These are phyloP conservation scores for Nemania serpens DNA, from an alignment of 2,329 filamentous ascomycete species.

Conservation along the genomic window DNA sequence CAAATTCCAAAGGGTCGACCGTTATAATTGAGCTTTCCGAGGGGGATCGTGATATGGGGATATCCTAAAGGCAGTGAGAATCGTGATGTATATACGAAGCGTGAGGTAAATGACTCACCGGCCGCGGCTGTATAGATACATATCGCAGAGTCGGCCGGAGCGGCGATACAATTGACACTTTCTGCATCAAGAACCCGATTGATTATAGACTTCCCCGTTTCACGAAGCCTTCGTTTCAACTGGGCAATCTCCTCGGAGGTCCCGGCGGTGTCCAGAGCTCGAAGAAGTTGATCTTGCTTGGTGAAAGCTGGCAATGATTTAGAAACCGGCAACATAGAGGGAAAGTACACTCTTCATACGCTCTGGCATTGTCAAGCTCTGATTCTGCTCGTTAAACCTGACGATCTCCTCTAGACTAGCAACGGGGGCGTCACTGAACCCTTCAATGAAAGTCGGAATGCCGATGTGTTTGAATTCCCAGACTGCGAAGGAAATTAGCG, in stretches of 20 bases:
- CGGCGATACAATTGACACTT: neutral
- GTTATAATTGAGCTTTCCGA: conserved; percentile 3
- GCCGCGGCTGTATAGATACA: neutral
- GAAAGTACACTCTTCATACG: neutral
- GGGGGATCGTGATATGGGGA: conserved; percentile 1
- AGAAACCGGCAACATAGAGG: neutral
- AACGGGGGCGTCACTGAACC: neutral
- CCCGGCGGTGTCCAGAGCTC: neutral
- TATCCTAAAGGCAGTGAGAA: conserved; percentile 1
- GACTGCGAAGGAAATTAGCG: neutral
- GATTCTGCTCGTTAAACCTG: neutral
- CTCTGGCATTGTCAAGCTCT: neutral
- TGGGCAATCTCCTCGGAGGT: neutral
- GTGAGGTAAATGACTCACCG: neutral
- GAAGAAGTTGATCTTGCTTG: neutral
- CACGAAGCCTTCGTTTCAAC: neutral
- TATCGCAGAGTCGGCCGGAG: neutral
- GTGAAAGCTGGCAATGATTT: neutral
- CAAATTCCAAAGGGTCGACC: conserved; percentile 1
- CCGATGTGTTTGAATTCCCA: neutral
- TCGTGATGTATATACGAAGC: neutral
- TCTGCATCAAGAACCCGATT: neutral
- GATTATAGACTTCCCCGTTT: neutral
- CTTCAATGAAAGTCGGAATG: neutral
- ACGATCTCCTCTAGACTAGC: neutral